A percentile compares a stretch with the other conserved stretches of the same genome.
Conservation (phyloP, 192 early-diverging fungal genomes). For the Allomyces macrogynus region DNA sequence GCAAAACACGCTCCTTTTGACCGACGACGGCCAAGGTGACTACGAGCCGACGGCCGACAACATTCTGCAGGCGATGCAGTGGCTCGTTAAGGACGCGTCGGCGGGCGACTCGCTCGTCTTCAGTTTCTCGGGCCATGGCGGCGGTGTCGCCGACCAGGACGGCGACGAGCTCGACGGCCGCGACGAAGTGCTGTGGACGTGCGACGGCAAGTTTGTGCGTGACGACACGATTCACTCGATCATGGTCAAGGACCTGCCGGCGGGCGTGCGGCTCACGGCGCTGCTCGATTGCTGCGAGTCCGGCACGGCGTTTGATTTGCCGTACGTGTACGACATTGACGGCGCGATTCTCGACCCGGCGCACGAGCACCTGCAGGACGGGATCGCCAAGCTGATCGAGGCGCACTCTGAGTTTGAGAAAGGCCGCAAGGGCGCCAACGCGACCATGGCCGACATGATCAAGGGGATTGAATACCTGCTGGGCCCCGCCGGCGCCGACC, state of each 20-base stretch:
- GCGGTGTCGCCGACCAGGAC: conserved; percentile 1
- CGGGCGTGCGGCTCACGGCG: neutral
- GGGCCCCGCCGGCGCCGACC: neutral
- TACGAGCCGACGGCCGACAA: conserved; percentile 31
- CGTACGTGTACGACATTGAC: neutral
- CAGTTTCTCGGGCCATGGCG: conserved; percentile 44
- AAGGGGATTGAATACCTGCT: too few species aligned
- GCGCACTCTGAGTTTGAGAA: too few species aligned
- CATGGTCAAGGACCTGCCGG: conserved; percentile 3
- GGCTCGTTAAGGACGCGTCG: conserved; percentile 39
- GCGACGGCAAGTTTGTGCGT: too few species aligned
- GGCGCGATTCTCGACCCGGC: neutral
- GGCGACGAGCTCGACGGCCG: conserved; percentile 4
- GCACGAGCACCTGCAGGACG: too few species aligned
- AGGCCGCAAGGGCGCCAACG: too few species aligned
- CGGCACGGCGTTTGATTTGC: conserved; percentile 5
- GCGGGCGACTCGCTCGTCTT: conserved; percentile 58
- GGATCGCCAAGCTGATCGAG: too few species aligned
- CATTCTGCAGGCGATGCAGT: conserved; percentile 38
- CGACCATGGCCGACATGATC: too few species aligned
- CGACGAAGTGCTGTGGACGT: conserved; percentile 4
- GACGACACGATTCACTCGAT: too few species aligned
- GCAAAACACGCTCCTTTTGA: conserved; percentile 37
- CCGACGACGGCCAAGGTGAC: conserved; percentile 33
- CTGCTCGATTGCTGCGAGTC: conserved; percentile 7